phyloP scores from a whole-genome alignment of 352 stramenopile genomes.

The Blastocystis sp. region DNA sequence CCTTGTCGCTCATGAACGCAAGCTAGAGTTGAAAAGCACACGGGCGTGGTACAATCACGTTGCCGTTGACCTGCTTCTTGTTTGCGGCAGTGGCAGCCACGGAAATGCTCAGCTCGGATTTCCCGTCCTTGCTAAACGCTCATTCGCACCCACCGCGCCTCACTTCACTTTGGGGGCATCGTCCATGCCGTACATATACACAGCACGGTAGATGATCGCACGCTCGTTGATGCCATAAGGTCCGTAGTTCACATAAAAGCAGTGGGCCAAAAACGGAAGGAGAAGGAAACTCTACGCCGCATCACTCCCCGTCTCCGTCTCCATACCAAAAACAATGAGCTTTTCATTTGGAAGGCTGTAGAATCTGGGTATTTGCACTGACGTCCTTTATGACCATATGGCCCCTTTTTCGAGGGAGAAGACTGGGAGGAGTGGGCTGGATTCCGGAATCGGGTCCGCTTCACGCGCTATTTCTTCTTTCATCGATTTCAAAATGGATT shows the following conservation, averaged over 20 bases:
- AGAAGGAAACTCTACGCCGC: constrained; percentile 22
- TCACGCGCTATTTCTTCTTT: no score
- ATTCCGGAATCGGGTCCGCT: no score
- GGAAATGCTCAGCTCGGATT: neutral
- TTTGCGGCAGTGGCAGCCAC: neutral
- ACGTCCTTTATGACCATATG: neutral
- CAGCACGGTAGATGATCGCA: constrained; percentile 63
- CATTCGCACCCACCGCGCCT: neutral
- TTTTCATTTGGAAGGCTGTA: constrained; percentile 25
- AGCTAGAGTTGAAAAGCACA: neutral
- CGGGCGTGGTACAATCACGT: neutral
- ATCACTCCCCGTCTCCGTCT: neutral
- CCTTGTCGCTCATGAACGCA: constrained; percentile 41
- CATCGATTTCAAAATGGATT: no score
- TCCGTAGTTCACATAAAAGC: constrained; percentile 30
- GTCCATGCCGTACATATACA: constrained; percentile 55
- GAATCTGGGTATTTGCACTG: neutral
- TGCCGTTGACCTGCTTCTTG: neutral
- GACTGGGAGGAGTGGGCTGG: no score
- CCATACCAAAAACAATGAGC: constrained; percentile 24
- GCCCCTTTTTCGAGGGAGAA: no score
- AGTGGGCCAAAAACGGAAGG: constrained; percentile 26
- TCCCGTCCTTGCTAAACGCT: constrained; percentile 24
- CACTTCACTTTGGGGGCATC: neutral
- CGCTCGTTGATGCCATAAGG: constrained; percentile 32